Conservation (phyloP, 805 yeast genomes). For the Candida railenensis region DNA sequence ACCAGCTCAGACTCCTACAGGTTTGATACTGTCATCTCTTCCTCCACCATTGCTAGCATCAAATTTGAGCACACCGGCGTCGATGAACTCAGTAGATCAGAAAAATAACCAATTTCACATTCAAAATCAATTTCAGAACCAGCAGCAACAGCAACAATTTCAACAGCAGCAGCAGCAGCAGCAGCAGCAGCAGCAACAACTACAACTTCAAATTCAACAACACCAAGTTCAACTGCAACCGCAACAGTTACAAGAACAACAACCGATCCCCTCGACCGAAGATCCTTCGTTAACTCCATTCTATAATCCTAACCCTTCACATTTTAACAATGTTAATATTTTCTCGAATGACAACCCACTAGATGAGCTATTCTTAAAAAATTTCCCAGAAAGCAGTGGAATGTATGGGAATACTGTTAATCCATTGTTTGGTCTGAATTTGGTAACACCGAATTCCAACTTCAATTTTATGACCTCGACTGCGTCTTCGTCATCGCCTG, state of each 20-base stretch:
- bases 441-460: constrained; percentile 2
- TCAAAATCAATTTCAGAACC: not conserved
- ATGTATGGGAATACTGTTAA: not conserved
- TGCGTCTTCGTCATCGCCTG: constrained; percentile 31
- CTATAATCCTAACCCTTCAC: constrained; percentile 1
- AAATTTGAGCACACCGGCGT: not conserved
- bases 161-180: not conserved
- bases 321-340: constrained; percentile 23
- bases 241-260: constrained; percentile 2
- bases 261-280: not conserved
- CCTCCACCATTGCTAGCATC: not conserved
- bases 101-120: not conserved
- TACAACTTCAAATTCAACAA: not conserved
- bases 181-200: not conserved
- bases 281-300: constrained; percentile 4
- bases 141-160: not conserved
- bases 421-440: not conserved
- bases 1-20: not conserved
- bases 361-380: constrained; percentile 30
- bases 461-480: constrained; percentile 19
- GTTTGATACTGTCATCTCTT: not conserved
- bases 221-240: not conserved
- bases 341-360: constrained; percentile 40
- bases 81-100: not conserved
- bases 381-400: constrained; percentile 8